Conservation (phyloP, 106 monocot genomes). For the Phalaenopsis aphrodite region DNA sequence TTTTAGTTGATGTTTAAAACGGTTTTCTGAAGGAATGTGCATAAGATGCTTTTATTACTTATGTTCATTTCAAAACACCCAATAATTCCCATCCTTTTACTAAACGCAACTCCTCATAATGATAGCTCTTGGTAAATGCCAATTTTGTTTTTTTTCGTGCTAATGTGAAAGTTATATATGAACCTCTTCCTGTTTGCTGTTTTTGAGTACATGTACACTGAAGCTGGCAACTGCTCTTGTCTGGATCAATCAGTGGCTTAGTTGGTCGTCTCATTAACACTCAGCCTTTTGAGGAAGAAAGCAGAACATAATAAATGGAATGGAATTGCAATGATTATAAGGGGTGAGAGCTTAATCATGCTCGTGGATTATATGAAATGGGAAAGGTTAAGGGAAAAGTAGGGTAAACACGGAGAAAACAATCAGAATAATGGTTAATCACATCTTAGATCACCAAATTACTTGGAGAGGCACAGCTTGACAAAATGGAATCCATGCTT, state of each 20-base stretch:
- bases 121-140: background rate
- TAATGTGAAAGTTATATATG: background rate
- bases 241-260: no score
- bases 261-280: no score
- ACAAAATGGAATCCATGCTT: background rate
- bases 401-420: background rate
- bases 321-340: background rate
- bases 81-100: background rate
- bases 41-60: background rate
- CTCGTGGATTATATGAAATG: background rate
- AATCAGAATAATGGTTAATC: background rate
- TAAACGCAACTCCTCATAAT: background rate
- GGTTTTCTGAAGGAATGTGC: background rate
- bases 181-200: background rate
- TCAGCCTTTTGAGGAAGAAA: no score
- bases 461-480: background rate
- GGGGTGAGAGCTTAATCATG: no score
- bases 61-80: background rate
- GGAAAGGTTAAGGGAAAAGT: background rate
- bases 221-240: no score
- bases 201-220: no score
- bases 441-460: background rate
- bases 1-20: background rate
- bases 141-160: background rate
- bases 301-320: background rate